Evolutionary conservation across 2,329 filamentous ascomycete species (phyloP).

Genomic region (Penicillium italicum): DNA sequence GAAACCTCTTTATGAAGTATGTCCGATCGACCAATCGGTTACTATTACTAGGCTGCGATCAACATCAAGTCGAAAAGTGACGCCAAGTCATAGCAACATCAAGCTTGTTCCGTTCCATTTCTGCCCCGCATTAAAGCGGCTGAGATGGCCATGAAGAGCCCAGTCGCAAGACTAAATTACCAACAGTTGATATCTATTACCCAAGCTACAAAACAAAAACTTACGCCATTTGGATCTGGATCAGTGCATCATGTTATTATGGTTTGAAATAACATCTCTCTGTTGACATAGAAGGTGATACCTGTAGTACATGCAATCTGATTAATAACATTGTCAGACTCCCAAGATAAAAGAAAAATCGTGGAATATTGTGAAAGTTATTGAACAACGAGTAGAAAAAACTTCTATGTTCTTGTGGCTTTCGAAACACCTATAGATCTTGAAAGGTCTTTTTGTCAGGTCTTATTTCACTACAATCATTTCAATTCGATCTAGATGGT

Average conservation of each 20-base stretch:
- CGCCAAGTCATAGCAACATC: background rate
- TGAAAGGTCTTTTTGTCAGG: background rate
- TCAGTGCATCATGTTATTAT: no score
- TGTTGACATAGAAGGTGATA: no score
- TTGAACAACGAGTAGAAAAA: background rate
- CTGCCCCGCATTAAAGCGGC: conserved; percentile 7
- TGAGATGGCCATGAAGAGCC: no score
- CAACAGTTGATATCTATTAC: no score
- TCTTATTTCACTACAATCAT: background rate
- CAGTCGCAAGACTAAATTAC: no score
- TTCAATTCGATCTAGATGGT: no score
- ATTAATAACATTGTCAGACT: background rate
- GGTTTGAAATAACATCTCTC: no score
- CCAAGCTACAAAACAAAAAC: no score
- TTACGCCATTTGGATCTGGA: no score
- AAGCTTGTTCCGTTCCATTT: background rate
- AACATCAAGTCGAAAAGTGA: background rate
- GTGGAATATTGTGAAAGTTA: background rate
- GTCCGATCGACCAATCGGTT: background rate
- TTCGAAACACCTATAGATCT: background rate
- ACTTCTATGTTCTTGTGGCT: background rate
- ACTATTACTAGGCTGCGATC: background rate
- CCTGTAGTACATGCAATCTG: no score
- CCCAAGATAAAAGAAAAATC: background rate
- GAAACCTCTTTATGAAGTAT: background rate